Percentiles rank a stretch among this genome's conserved stretches.
Evolutionary conservation across 768 basidiomycete species (phyloP).

Genomic region (Amyloporia xantha): DNA sequence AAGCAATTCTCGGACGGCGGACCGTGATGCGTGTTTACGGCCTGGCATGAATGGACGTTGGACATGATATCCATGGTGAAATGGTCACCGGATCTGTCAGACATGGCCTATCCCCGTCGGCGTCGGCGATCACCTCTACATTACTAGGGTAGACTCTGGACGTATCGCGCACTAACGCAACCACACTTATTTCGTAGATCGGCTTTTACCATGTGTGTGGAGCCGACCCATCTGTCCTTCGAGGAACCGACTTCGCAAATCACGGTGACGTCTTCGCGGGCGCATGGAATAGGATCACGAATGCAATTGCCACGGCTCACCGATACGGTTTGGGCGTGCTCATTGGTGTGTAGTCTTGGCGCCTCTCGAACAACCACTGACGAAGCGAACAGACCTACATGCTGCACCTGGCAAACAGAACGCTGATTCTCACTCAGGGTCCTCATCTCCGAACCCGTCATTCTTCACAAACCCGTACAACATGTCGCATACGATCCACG

Average conservation of each 20-base stretch:
- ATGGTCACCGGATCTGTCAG: too few relatives aligned
- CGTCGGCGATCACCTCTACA: too few relatives aligned
- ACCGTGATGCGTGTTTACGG: not conserved
- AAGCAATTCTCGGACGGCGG: not conserved
- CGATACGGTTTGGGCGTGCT: slow-evolving; percentile 63
- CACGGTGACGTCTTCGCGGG: slow-evolving; percentile 45
- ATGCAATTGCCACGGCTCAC: slow-evolving; percentile 53
- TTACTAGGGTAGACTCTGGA: too few relatives aligned
- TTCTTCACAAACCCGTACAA: slow-evolving; percentile 44
- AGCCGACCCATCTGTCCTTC: slow-evolving; percentile 48
- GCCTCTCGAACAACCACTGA: not conserved
- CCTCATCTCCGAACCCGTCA: slow-evolving; percentile 38
- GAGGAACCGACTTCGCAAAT: slow-evolving; percentile 59
- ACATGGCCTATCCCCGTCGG: too few relatives aligned
- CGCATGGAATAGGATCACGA: slow-evolving; percentile 60
- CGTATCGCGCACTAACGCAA: not conserved
- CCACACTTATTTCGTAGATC: slow-evolving; percentile 37
- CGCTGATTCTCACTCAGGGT: slow-evolving; percentile 57
- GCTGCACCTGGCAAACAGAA: slow-evolving; percentile 76
- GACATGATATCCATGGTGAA: too few relatives aligned
- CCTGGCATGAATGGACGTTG: too few relatives aligned
- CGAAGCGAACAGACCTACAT: slow-evolving; percentile 48
- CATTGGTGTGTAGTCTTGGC: slow-evolving; percentile 37
- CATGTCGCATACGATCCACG: slow-evolving; percentile 40
- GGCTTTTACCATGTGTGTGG: slow-evolving; percentile 69